phyloP scores from a whole-genome alignment of 805 yeast genomes.

The Pichia deserticola region DNA sequence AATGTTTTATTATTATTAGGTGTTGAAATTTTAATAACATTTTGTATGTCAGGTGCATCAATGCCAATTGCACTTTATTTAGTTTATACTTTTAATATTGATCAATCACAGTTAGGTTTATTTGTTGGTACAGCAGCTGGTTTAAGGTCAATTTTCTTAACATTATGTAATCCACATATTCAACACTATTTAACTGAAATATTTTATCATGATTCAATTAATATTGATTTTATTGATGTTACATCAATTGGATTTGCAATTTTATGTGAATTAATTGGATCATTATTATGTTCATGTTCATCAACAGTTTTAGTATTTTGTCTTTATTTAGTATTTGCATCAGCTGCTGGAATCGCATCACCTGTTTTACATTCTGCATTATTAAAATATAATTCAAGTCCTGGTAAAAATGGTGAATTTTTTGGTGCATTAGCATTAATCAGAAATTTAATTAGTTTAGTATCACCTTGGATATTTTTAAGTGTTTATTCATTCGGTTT shows the following conservation, averaged over 20 bases:
- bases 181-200: slow-evolving; percentile 30
- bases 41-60: slow-evolving; percentile 34
- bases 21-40: slow-evolving; percentile 37
- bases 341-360: slow-evolving; percentile 42
- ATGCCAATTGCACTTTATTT: slow-evolving; percentile 45
- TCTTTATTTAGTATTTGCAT: slow-evolving; percentile 30
- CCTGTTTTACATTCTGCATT: slow-evolving; percentile 57
- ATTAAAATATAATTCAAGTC: slow-evolving; percentile 49
- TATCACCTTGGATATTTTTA: slow-evolving; percentile 43
- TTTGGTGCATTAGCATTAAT: slow-evolving; percentile 64
- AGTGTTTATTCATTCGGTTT: slow-evolving; percentile 41
- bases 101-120: slow-evolving; percentile 46
- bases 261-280: slow-evolving; percentile 9
- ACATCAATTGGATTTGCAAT: slow-evolving; percentile 10
- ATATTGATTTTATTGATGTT: slow-evolving; percentile 41
- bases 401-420: slow-evolving; percentile 56
- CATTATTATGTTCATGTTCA: slow-evolving; percentile 27
- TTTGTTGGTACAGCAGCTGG: slow-evolving; percentile 46
- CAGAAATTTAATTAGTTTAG: slow-evolving; percentile 40
- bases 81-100: slow-evolving; percentile 47
- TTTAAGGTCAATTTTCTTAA: slow-evolving; percentile 40
- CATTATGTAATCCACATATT: slow-evolving; percentile 45
- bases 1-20: slow-evolving; percentile 43
- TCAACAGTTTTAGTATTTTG: slow-evolving; percentile 32
- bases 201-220: slow-evolving; percentile 29